These are phyloP conservation scores for Lipomyces chichibuensis DNA, from an alignment of 805 yeast species.

Conservation along the genomic window DNA sequence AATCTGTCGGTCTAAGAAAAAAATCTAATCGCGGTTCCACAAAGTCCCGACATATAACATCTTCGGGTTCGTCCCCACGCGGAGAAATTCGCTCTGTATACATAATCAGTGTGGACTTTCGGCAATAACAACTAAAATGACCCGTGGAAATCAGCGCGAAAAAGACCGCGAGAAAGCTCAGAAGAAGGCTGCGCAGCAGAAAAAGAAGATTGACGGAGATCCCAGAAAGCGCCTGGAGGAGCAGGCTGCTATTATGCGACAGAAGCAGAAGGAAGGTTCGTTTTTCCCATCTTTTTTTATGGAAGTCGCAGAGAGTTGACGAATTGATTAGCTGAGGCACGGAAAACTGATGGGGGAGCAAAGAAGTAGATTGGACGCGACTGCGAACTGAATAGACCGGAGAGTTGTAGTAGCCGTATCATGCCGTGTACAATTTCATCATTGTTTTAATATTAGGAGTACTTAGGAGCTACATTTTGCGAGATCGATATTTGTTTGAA, in stretches of 20 bases:
- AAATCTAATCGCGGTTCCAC: background rate
- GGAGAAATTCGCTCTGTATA: background rate
- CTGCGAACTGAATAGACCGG: background rate
- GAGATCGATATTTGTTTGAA: background rate
- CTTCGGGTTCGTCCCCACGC: background rate
- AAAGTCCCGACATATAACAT: background rate
- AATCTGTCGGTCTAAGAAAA: too few species aligned
- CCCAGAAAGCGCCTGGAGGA: conserved; percentile 82
- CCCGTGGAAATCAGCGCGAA: conserved; percentile 97
- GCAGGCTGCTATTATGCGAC: conserved; percentile 88
- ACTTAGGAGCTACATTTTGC: background rate
- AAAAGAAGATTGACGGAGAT: conserved; percentile 79
- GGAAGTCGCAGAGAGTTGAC: background rate
- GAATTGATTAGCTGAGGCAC: background rate
- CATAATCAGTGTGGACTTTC: background rate
- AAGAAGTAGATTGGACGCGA: background rate
- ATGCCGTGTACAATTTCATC: background rate
- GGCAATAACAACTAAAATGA: conserved; percentile 15
- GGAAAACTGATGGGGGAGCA: background rate
- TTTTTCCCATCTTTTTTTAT: background rate
- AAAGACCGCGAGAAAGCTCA: conserved; percentile 84
- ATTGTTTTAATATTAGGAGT: background rate
- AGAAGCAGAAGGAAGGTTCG: conserved; percentile 77
- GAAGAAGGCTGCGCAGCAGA: conserved; percentile 63
- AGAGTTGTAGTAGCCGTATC: background rate